Evolutionary conservation across 345 rosid species (phyloP).

Genomic region (Lepidium didymum): DNA sequence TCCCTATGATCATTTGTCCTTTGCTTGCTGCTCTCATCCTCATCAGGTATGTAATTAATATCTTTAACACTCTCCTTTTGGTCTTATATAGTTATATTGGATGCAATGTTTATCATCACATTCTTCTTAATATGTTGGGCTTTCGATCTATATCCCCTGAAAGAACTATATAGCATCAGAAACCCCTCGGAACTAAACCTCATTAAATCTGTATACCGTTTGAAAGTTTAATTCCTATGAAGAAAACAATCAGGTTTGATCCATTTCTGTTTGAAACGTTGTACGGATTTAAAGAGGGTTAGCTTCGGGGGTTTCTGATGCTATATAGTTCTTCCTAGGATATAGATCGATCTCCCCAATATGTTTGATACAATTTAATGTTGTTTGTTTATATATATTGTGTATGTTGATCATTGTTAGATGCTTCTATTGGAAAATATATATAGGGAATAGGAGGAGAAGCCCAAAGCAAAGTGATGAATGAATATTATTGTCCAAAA

Average conservation of each 20-base stretch:
- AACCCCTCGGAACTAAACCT: no score
- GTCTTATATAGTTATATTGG: not conserved
- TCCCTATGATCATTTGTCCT: conserved; percentile 34
- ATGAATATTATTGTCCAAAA: conserved; percentile 33
- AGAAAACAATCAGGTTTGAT: no score
- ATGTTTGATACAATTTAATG: not conserved
- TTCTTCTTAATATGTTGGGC: no score
- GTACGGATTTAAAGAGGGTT: no score
- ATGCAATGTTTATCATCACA: not conserved
- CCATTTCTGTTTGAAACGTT: no score
- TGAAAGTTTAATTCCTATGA: no score
- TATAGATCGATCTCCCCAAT: no score
- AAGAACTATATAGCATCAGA: no score
- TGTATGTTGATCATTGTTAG: not conserved
- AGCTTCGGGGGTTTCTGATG: no score
- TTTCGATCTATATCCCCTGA: no score
- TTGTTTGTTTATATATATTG: not conserved
- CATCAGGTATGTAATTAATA: conserved; percentile 31
- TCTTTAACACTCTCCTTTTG: not conserved
- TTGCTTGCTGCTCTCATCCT: conserved; percentile 21
- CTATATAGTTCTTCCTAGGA: no score
- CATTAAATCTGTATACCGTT: no score
- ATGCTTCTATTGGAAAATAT: conserved; percentile 7
- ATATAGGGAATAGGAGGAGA: conserved; percentile 36
- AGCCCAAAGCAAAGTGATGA: conserved; percentile 23